Evolutionary conservation across 2,329 filamentous ascomycete species (phyloP), one percentile per base, ranked within the genome.

Genomic region (Graphilbum fragrans): DNA sequence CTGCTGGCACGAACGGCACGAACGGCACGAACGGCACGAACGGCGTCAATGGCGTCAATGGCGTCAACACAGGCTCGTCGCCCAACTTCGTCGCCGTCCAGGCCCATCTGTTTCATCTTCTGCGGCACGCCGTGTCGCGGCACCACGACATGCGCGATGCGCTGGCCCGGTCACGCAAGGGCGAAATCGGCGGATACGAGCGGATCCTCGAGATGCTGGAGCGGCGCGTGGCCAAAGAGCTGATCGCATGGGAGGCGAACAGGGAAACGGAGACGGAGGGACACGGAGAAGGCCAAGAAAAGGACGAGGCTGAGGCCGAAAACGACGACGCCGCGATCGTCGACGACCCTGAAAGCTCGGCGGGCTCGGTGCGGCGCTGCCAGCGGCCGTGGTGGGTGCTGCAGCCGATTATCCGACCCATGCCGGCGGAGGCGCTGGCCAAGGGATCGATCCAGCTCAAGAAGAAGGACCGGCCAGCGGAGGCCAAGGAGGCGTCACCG

Each of bases 51-150:
- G n/a, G n/a, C n/a, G 29, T 21, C 12, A 38, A 43, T 5, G 41
- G 40, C 41, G 43, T 41, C 19, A 48, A 40, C 27, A 51, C 58
- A 45, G 50, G 32, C 2, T 39, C 47, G 36, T 63, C 59, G 55
- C 74, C 64, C 4, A 96, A 92, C 58, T 67, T 94, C 37, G 69
- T 74, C 11, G 79, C 79, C 27, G 85, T 95, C 70, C 88, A 96
- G 59, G 78, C 86, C 1, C 92, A 98, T 59, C 74, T 95, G 35
- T 98, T 98, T 67, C 84, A 94, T 58, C 73, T 98, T 21, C 72
- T 96, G 19, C 76, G 90, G 16, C 80, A 90, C 25, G 73, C 96
- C 20, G 79, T 98, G 27, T 69, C 79, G 2, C 73, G 70, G 47
- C 84, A 95, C 60, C 88, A 85, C 20, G 73, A 92, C 50, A 78